phyloP scores from a whole-genome alignment of 1,284 basidiomycete species.

The Sutorius eximius region DNA sequence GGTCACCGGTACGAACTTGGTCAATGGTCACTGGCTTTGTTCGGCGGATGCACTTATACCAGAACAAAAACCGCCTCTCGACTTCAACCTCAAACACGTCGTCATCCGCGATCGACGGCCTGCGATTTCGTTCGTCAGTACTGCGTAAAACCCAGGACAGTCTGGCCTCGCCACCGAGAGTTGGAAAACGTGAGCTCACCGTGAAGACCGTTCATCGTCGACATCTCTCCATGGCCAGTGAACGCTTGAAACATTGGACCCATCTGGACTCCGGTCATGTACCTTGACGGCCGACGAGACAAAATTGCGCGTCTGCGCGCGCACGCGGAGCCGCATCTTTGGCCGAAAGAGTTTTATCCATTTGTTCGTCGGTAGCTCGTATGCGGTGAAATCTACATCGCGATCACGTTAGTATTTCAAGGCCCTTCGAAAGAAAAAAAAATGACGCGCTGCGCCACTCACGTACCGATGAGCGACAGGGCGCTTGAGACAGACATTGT shows the following conservation, averaged over 20 bases:
- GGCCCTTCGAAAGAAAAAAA: not conserved
- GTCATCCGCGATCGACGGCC: constrained; percentile 15
- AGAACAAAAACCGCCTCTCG: constrained; percentile 18
- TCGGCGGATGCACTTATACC: constrained; percentile 29
- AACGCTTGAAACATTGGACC: not conserved
- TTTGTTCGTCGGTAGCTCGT: constrained; percentile 22
- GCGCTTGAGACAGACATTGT: constrained; percentile 8
- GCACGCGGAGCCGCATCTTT: constrained; percentile 25
- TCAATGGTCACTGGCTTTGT: constrained; percentile 17
- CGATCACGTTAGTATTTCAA: not conserved
- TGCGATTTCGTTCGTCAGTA: constrained; percentile 5
- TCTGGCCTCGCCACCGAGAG: not conserved
- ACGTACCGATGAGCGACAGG: constrained; percentile 23
- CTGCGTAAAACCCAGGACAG: not conserved
- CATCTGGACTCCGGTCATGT: not conserved
- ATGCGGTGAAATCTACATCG: constrained; percentile 24
- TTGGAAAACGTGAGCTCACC: constrained; percentile 7
- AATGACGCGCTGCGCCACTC: not conserved
- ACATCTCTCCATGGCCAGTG: constrained; percentile 17
- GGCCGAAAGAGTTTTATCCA: constrained; percentile 23
- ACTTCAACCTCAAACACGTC: constrained; percentile 21
- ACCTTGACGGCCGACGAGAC: constrained; percentile 17
- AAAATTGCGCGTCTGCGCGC: constrained; percentile 7
- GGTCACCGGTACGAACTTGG: constrained; percentile 21
- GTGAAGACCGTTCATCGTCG: constrained; percentile 7